Evolutionary conservation across 495 filamentous ascomycete species (phyloP).

Genomic region (Aspergillus leporis): DNA sequence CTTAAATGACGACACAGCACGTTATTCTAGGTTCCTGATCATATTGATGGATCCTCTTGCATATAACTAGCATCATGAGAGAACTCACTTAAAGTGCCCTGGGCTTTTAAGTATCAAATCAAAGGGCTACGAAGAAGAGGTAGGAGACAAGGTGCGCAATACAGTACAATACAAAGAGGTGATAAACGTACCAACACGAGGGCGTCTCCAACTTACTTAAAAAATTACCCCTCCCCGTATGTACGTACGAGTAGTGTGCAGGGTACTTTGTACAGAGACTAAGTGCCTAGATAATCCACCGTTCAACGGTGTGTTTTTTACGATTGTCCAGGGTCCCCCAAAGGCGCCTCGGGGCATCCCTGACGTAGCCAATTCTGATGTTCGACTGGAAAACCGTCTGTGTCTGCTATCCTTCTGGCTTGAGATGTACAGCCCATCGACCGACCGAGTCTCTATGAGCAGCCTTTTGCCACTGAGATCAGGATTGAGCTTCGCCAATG

Average conservation of each 20-base stretch:
- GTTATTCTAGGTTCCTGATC: background rate
- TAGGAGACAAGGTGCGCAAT: background rate
- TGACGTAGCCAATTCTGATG: background rate
- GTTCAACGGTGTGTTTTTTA: background rate
- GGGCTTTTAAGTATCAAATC: background rate
- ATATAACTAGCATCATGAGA: background rate
- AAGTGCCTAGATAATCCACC: background rate
- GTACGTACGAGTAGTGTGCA: background rate
- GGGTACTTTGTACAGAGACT: background rate
- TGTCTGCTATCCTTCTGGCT: no score
- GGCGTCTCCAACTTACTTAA: no score
- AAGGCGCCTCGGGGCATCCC: background rate
- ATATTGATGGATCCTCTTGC: background rate
- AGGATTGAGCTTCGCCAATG: background rate
- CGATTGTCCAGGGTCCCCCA: background rate
- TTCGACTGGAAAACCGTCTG: background rate
- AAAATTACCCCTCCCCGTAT: no score
- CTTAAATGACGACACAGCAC: background rate
- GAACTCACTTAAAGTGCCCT: background rate
- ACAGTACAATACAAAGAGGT: background rate
- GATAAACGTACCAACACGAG: no score
- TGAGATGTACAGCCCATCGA: no score
- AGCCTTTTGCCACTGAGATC: background rate
- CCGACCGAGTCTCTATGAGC: background rate
- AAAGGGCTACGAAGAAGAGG: no score